Evolutionary conservation across 2,329 filamentous ascomycete species (phyloP).

Genomic region (Hypocreales sp.): DNA sequence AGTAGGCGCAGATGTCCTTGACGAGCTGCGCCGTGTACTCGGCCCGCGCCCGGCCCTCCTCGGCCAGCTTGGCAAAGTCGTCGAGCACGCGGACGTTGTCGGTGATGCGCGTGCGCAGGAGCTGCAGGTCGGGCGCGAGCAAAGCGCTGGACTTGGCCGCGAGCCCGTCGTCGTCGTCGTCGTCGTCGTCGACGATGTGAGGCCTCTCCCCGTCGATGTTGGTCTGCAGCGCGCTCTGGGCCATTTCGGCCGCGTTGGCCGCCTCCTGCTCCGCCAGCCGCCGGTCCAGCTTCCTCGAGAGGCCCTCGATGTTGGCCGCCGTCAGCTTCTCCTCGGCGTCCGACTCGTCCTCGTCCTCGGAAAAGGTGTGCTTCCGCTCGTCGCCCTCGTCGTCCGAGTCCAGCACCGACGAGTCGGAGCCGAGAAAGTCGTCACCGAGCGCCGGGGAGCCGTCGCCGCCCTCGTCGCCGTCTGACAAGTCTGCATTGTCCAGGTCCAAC

Average conservation of each 20-base stretch:
- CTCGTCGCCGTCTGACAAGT: conserved; percentile 20
- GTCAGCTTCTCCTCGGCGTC: conserved; percentile 84
- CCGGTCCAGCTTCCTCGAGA: conserved; percentile 72
- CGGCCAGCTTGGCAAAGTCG: conserved; percentile 68
- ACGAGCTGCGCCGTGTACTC: conserved; percentile 81
- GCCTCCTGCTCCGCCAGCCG: conserved; percentile 64
- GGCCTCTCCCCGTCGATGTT: conserved; percentile 74
- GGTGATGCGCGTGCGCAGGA: conserved; percentile 77
- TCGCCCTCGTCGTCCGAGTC: conserved; percentile 53
- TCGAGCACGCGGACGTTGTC: conserved; percentile 86
- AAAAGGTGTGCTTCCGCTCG: conserved; percentile 57
- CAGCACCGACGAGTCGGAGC: conserved; percentile 43
- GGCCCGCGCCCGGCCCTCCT: conserved; percentile 65
- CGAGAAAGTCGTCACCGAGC: conserved; percentile 45
- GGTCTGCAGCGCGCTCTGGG: conserved; percentile 75
- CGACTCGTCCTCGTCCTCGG: conserved; percentile 82
- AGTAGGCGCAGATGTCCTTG: conserved; percentile 90
- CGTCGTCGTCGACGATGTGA: conserved; percentile 48
- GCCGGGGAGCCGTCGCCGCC: conserved; percentile 17
- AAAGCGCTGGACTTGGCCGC: conserved; percentile 44
- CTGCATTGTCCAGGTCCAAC: conserved; percentile 26
- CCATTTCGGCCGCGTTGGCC: conserved; percentile 71
- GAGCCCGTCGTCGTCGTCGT: conserved; percentile 46
- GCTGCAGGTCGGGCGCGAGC: conserved; percentile 76
- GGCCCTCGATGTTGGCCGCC: conserved; percentile 86